Percentiles rank a stretch among this genome's conserved stretches.
Conservation (phyloP, 441 rosid genomes). For the Populus hybrid region DNA sequence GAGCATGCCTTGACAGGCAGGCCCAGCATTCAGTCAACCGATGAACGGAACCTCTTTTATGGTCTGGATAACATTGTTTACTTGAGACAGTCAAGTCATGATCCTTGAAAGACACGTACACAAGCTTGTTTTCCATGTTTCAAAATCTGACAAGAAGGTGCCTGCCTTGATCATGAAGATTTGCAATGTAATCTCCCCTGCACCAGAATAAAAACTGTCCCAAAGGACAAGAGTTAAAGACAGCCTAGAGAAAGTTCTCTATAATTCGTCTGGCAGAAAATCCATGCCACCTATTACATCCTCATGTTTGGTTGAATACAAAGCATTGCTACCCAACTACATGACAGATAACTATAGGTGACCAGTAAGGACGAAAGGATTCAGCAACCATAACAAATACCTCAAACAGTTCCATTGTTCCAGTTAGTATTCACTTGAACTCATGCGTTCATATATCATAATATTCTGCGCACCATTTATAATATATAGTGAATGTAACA, state of each 20-base stretch:
- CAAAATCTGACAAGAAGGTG: neutral
- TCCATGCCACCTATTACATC: neutral
- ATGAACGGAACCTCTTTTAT: neutral
- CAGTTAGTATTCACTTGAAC: neutral
- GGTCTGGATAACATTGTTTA: neutral
- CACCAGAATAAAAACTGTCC: neutral
- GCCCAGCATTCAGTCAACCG: neutral
- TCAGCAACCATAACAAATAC: neutral
- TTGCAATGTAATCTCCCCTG: neutral
- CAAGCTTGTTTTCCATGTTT: neutral
- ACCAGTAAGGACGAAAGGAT: neutral
- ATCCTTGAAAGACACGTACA: too few relatives aligned
- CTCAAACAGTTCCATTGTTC: neutral
- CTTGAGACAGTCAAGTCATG: too few relatives aligned
- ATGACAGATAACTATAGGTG: too few relatives aligned
- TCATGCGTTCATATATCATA: too few relatives aligned
- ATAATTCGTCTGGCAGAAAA: neutral
- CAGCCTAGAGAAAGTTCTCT: neutral
- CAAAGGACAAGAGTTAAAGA: neutral
- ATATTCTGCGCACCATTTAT: too few relatives aligned
- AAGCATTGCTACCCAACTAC: neutral
- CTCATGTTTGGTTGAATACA: neutral
- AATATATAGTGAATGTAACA: neutral
- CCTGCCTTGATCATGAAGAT: neutral
- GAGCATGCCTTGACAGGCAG: neutral